Conservation (phyloP, 805 yeast genomes). For the Yamadazyma laniorum region DNA sequence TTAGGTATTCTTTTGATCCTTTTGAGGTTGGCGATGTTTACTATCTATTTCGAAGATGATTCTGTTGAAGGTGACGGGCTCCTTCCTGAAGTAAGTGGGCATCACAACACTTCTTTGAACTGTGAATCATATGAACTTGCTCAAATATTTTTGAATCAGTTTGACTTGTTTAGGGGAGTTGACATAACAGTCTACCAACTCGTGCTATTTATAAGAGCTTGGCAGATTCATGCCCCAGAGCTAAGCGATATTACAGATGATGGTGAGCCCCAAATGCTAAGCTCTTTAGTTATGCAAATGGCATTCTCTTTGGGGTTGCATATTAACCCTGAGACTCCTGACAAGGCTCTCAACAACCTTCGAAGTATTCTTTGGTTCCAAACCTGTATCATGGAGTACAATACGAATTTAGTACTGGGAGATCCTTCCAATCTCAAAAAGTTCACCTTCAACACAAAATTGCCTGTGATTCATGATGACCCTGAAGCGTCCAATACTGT, state of each 20-base stretch:
- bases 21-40: constrained; percentile 22
- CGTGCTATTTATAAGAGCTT: constrained; percentile 49
- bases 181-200: constrained; percentile 55
- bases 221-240: constrained; percentile 48
- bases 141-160: constrained; percentile 29
- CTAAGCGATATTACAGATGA: constrained; percentile 59
- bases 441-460: not conserved
- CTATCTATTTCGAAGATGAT: constrained; percentile 1
- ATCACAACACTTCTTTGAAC: constrained; percentile 9
- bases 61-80: not conserved
- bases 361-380: constrained; percentile 23
- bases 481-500: not conserved
- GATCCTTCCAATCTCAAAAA: not conserved
- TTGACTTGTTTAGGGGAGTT: constrained; percentile 31
- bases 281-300: constrained; percentile 41
- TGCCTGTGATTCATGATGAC: not conserved
- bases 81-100: not conserved
- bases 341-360: constrained; percentile 17
- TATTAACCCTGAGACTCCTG: constrained; percentile 31
- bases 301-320: constrained; percentile 39
- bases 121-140: constrained; percentile 7
- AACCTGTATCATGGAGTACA: not conserved
- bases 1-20: constrained; percentile 35
- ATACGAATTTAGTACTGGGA: not conserved
- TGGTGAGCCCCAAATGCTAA: constrained; percentile 53